Percentiles rank a stretch among this genome's conserved stretches.
Conservation (phyloP, 441 rosid species). For the Mallotus repandus region DNA sequence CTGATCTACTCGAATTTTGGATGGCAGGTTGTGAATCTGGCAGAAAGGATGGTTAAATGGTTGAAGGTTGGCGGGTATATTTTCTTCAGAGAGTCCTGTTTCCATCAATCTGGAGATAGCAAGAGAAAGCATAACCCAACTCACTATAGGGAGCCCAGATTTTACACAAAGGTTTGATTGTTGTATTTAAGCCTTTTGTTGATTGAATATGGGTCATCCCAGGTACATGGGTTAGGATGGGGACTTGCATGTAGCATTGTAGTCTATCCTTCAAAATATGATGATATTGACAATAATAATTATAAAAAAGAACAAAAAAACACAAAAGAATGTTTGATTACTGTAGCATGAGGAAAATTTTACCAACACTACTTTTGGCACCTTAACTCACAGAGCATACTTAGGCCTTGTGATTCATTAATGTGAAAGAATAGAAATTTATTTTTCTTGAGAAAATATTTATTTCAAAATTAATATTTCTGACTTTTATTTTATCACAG, state of each 20-base stretch:
- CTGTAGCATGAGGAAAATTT: no score
- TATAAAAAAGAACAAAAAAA: no score
- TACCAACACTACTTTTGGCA: no score
- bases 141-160: constrained; percentile 95
- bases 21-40: constrained; percentile 68
- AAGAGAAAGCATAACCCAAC: constrained; percentile 79
- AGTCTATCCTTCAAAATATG: no score
- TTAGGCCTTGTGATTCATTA: neutral
- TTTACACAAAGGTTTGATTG: constrained; percentile 72
- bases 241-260: no score
- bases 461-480: neutral
- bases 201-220: neutral
- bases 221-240: neutral
- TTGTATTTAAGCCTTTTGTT: constrained; percentile 4
- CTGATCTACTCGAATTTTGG: constrained; percentile 4
- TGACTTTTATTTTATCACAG: constrained; percentile 36
- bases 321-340: no score
- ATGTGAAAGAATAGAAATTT: neutral
- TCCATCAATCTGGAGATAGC: constrained; percentile 88
- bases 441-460: neutral
- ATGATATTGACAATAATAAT: neutral
- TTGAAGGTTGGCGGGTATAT: constrained; percentile 80
- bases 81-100: constrained; percentile 95
- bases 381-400: neutral
- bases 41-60: constrained; percentile 81